Percentiles rank a stretch among this genome's conserved stretches.
phyloP scores from a whole-genome alignment of 1,284 basidiomycete species.

The Fereydounia khargensis region DNA sequence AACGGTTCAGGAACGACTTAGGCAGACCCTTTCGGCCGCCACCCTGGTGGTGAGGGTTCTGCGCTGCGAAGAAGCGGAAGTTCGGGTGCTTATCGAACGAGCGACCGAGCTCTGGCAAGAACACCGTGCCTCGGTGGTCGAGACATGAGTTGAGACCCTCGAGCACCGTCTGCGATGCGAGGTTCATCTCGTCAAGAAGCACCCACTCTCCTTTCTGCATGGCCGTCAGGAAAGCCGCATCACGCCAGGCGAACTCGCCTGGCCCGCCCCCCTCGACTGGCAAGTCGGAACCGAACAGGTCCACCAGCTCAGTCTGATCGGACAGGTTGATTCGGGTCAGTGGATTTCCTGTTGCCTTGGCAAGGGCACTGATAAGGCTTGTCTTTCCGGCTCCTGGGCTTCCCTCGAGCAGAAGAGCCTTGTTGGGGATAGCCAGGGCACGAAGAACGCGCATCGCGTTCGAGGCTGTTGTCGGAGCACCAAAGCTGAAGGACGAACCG shows the following conservation, averaged over 20 bases:
- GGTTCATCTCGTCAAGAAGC: constrained; percentile 96
- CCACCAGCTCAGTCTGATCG: constrained; percentile 95
- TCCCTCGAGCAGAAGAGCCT: constrained; percentile 92
- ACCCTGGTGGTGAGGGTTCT: constrained; percentile 94
- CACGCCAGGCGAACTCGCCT: constrained; percentile 95
- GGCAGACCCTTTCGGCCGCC: constrained; percentile 96
- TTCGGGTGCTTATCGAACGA: constrained; percentile 83
- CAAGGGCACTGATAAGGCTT: constrained; percentile 83
- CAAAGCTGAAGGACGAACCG: constrained; percentile 68
- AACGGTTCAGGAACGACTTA: constrained; percentile 95
- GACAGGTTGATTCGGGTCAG: constrained; percentile 97
- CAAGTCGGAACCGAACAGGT: constrained; percentile 94
- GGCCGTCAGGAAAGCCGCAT: constrained; percentile 91
- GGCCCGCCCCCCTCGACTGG: constrained; percentile 87
- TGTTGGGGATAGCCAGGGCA: constrained; percentile 77
- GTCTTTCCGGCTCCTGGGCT: constrained; percentile 99
- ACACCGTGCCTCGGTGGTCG: constrained; percentile 93
- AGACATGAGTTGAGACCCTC: constrained; percentile 96
- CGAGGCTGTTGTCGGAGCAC: constrained; percentile 81
- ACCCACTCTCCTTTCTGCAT: constrained; percentile 79
- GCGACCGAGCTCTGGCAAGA: constrained; percentile 89
- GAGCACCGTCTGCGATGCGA: constrained; percentile 85
- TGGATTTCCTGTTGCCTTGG: constrained; percentile 73
- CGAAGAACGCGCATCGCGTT: constrained; percentile 88
- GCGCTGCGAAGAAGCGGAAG: constrained; percentile 96